Base-by-base conservation (phyloP, 306 rosid genomes). In the Myrica gale region DNA sequence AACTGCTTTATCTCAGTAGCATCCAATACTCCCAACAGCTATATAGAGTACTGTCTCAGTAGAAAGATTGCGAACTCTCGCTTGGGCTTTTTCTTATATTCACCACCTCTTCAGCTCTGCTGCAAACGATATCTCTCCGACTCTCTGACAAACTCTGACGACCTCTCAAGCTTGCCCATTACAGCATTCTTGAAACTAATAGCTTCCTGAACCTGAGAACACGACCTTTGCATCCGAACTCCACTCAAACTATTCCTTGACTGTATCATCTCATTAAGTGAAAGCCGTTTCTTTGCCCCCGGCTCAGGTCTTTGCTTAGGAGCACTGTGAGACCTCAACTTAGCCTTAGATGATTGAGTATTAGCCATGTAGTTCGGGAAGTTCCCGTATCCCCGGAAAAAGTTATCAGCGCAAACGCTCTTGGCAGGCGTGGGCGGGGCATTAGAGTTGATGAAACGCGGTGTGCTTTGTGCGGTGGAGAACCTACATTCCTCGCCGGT, bases 401-500 rank as follows among this genome's bases (percentile, higher is more conserved):
- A 82, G 62, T 76, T 84, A 0, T 83, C 95, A 0, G 74, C 74
- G 44, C 89, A 86, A 0, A 84, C 83, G 54, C 95, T 86, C 83
- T 85, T 88, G 17, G 96, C 79, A 45, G 97, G 92, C 37, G 96
- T 87, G 19, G 73, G 21, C 0, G 89, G 78, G 9, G 85, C 74
- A 52, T 86, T 65, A 41, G 87, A 84, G 71, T 81, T 58, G n/a
- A 81, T 39, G 56, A 91, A 91, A 32, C 96, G 81, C 17, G 98
- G 98, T 45, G 97, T 93, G 74, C 96, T 88, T 44, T 93, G 98
- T 6, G 98, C 97, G 11, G 98, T 91, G 9, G 97, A 91, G 81
- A 87, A 85, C 32, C 93, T 80, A 65, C 88, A 89, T 46, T 91
- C 96, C 9, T 91, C 93, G 7, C 89, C 93, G 1, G 89, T 69